These are phyloP conservation scores for Prunus armeniaca DNA, from an alignment of 306 rosid genomes.

Conservation along the genomic window DNA sequence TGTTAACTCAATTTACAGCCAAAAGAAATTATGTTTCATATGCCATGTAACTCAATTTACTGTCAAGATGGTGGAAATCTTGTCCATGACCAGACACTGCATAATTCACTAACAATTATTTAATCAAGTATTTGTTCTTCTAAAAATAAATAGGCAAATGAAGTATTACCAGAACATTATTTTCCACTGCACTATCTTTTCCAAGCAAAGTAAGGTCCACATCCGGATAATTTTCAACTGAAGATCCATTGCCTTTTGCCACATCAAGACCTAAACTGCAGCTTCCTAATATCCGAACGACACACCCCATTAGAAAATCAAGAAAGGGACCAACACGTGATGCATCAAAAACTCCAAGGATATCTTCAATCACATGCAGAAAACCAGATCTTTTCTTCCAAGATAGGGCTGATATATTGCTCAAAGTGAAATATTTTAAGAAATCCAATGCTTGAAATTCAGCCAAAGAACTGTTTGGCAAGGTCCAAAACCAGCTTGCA, in stretches of 20 bases:
- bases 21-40: not conserved
- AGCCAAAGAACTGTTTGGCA: conserved; percentile 31
- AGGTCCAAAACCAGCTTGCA: conserved; percentile 66
- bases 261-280: conserved; percentile 53
- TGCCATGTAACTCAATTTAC: not conserved
- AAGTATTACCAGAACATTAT: conserved; percentile 45
- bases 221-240: conserved; percentile 26
- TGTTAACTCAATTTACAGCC: not conserved
- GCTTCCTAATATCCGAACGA: conserved; percentile 81
- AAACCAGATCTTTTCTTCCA: conserved; percentile 83
- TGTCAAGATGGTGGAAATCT: not conserved
- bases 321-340: conserved; percentile 74
- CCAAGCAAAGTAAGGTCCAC: conserved; percentile 15
- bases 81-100: not conserved
- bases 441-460: conserved; percentile 50
- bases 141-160: conserved; percentile 13
- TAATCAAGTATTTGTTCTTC: not conserved
- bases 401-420: conserved; percentile 54
- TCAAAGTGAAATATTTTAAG: conserved; percentile 59
- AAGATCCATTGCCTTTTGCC: conserved; percentile 35
- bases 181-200: conserved; percentile 31
- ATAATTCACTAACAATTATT: not conserved
- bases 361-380: conserved; percentile 85
- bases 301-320: conserved; percentile 74
- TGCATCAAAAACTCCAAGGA: conserved; percentile 81